These are phyloP conservation scores for Eutrema yunnanense DNA, from an alignment of 345 rosid genomes.

Conservation along the genomic window DNA sequence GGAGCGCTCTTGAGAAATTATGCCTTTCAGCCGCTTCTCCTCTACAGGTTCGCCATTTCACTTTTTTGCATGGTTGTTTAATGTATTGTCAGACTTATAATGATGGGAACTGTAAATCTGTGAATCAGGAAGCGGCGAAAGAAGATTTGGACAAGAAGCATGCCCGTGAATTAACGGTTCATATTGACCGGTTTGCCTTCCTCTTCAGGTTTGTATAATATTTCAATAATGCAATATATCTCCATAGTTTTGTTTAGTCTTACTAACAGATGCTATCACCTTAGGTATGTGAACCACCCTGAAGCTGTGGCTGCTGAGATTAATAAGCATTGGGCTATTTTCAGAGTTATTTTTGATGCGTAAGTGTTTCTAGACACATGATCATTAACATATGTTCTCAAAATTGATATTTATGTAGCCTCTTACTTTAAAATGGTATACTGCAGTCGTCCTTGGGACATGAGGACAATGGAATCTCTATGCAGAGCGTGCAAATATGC, in stretches of 20 bases:
- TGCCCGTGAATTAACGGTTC: slow-evolving; percentile 85
- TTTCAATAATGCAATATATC: not conserved
- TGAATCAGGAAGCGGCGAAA: slow-evolving; percentile 61
- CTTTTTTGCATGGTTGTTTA: slow-evolving; percentile 6
- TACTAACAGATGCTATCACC: slow-evolving; percentile 21
- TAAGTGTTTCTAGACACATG: slow-evolving; percentile 36
- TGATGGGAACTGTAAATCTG: not conserved
- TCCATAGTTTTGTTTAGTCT: slow-evolving; percentile 14
- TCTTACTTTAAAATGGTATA: slow-evolving; percentile 24
- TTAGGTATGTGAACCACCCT: slow-evolving; percentile 90
- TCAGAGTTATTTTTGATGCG: slow-evolving; percentile 87
- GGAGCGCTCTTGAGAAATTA: slow-evolving; percentile 73
- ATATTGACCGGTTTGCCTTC: slow-evolving; percentile 93
- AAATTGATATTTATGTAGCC: slow-evolving; percentile 1
- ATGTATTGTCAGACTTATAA: not conserved
- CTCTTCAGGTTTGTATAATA: slow-evolving; percentile 70
- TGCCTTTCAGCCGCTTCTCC: slow-evolving; percentile 82
- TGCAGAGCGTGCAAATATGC: slow-evolving; percentile 99
- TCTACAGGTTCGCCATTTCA: slow-evolving; percentile 56
- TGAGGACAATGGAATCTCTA: slow-evolving; percentile 98
- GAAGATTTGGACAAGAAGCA: slow-evolving; percentile 82
- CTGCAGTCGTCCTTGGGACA: slow-evolving; percentile 98
- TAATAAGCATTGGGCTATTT: slow-evolving; percentile 88
- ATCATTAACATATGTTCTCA: not conserved
- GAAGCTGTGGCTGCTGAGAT: slow-evolving; percentile 95